phyloP scores from a whole-genome alignment of 352 stramenopile genomes.

The Halophytophthora polymorphica region DNA sequence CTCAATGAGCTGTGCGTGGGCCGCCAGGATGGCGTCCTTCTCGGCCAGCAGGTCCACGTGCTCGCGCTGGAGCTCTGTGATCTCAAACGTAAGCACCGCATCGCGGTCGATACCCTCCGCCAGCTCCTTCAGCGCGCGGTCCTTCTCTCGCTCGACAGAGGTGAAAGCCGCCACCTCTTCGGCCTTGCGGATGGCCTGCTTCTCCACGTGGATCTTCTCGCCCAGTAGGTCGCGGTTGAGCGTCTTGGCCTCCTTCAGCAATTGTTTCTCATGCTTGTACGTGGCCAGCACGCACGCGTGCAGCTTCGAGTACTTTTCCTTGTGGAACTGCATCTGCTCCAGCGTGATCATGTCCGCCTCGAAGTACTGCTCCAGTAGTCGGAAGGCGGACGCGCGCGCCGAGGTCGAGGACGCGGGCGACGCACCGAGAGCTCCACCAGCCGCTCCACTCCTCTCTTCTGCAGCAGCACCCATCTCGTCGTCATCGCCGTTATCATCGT shows the following conservation, averaged over 20 bases:
- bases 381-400: slow-evolving; percentile 65
- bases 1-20: slow-evolving; percentile 82
- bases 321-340: slow-evolving; percentile 77
- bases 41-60: slow-evolving; percentile 64
- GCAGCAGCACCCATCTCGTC: neutral
- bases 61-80: slow-evolving; percentile 84
- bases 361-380: slow-evolving; percentile 80
- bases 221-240: slow-evolving; percentile 82
- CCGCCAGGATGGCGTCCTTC: slow-evolving; percentile 71
- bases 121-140: slow-evolving; percentile 72
- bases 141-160: slow-evolving; percentile 78
- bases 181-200: slow-evolving; percentile 82
- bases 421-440: slow-evolving; percentile 7
- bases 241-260: slow-evolving; percentile 78
- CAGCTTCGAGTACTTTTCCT: slow-evolving; percentile 74
- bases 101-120: slow-evolving; percentile 77
- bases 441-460: slow-evolving; percentile 8
- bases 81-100: slow-evolving; percentile 82
- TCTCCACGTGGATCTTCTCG: slow-evolving; percentile 86
- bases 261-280: slow-evolving; percentile 78
- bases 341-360: slow-evolving; percentile 81
- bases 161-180: slow-evolving; percentile 74
- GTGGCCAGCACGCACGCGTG: slow-evolving; percentile 69
- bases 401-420: slow-evolving; percentile 43
- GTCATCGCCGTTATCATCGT: slow-evolving; percentile 9